Conservation (phyloP, 257 asterid genomes). For the Hygrophila difformis region DNA sequence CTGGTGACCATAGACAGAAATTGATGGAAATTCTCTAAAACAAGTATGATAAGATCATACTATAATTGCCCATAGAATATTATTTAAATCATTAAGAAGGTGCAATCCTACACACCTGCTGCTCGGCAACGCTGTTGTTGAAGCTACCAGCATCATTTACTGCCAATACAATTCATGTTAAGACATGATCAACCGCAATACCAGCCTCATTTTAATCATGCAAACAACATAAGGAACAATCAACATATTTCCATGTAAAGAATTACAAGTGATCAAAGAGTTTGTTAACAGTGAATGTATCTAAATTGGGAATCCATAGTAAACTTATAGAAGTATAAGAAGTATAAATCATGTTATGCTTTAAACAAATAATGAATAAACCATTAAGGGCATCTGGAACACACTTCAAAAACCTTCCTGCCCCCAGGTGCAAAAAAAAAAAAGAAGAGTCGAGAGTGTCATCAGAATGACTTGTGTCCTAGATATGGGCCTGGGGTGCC, state of each 20-base stretch:
- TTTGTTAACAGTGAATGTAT: not conserved
- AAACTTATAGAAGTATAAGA: too few relatives aligned
- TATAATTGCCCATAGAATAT: not conserved
- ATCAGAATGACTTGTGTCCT: too few relatives aligned
- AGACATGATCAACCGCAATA: not conserved
- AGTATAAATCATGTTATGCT: too few relatives aligned
- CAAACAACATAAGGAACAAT: not conserved
- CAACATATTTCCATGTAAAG: not conserved
- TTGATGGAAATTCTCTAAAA: not conserved
- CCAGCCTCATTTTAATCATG: not conserved
- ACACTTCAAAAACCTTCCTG: too few relatives aligned
- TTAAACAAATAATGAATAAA: not conserved
- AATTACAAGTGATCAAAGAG: too few relatives aligned
- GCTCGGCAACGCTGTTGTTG: conserved; percentile 91
- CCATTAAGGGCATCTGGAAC: not conserved
- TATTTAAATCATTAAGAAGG: too few relatives aligned
- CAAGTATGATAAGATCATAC: too few relatives aligned
- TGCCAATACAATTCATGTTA: conserved; percentile 26
- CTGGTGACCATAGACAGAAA: not conserved
- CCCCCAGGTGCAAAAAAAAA: too few relatives aligned
- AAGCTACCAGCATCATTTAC: conserved; percentile 93
- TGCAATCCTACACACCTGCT: conserved; percentile 53
- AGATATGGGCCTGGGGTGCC: too few relatives aligned
- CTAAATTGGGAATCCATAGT: too few relatives aligned
- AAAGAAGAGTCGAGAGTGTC: too few relatives aligned